Conservation (phyloP, 305 asterid genomes). For the Rubia peregrina region DNA sequence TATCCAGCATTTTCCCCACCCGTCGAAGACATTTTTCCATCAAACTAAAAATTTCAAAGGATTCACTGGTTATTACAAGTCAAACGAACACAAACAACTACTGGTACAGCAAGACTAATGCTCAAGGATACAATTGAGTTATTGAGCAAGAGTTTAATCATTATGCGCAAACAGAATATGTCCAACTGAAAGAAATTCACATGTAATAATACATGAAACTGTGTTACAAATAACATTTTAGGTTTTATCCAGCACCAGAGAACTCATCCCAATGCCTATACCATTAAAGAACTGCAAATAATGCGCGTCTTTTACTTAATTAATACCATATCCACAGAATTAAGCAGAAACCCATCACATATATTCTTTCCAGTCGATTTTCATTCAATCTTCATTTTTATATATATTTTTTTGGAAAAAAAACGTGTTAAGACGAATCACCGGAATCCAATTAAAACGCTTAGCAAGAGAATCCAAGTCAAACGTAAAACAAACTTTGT, state of each 20-base stretch:
- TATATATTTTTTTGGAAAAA: too few relatives aligned
- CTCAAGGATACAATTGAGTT: neutral
- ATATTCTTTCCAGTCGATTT: neutral
- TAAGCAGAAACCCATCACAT: neutral
- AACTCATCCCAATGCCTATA: neutral
- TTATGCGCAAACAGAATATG: neutral
- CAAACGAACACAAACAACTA: neutral
- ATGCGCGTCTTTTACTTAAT: neutral
- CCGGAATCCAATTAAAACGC: neutral
- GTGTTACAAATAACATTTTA: neutral
- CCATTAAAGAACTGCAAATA: neutral
- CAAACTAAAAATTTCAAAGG: too few relatives aligned
- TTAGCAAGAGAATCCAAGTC: neutral
- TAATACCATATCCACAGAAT: neutral
- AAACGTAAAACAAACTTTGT: neutral
- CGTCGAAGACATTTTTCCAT: too few relatives aligned
- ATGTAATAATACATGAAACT: neutral
- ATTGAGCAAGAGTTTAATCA: neutral
- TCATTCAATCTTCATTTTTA: neutral
- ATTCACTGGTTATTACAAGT: neutral
- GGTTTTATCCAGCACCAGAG: neutral
- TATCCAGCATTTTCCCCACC: neutral
- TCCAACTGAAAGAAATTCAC: neutral
- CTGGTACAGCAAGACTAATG: neutral
- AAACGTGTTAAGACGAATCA: neutral